Percentiles rank a stretch among this genome's conserved stretches.
These are phyloP conservation scores for Tetraselmis chui DNA, from an alignment of 139 green algal species.

Conservation along the genomic window DNA sequence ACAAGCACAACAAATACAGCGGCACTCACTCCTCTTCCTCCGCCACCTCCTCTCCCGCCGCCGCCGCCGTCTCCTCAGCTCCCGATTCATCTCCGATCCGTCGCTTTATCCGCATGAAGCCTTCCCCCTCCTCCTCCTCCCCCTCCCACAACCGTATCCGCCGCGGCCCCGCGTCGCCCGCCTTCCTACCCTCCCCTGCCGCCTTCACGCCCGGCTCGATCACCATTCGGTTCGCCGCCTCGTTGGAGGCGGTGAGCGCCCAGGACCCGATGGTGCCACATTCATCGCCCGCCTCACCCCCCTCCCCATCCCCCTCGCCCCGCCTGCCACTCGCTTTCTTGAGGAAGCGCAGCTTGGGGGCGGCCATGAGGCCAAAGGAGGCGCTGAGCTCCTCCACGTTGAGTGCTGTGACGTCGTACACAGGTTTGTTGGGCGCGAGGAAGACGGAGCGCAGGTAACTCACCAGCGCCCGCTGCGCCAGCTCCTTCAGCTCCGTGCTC, in stretches of 20 bases:
- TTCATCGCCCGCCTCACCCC: conserved; percentile 13
- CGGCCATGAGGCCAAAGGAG: conserved; percentile 70
- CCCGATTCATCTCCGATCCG: neutral
- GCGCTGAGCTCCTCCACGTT: conserved; percentile 62
- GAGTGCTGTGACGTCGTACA: conserved; percentile 77
- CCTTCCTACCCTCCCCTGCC: neutral
- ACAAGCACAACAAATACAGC: too few species aligned
- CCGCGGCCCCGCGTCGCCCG: neutral
- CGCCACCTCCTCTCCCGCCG: conserved; percentile 10
- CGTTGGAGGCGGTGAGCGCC: neutral
- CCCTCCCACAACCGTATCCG: conserved; percentile 13
- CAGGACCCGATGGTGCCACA: neutral
- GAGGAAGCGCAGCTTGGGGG: conserved; percentile 80
- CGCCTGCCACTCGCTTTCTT: conserved; percentile 18
- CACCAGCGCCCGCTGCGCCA: conserved; percentile 75
- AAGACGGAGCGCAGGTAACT: conserved; percentile 85
- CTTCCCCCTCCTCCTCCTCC: conserved; percentile 4
- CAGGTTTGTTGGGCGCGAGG: conserved; percentile 67
- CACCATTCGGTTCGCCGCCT: neutral
- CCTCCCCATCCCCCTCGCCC: conserved; percentile 4
- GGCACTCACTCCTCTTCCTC: conserved; percentile 12
- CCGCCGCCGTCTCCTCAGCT: neutral
- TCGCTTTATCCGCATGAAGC: neutral
- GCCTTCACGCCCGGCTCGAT: conserved; percentile 7
- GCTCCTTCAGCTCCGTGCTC: conserved; percentile 78